These are phyloP conservation scores for Diaporthe destruens DNA, from an alignment of 2,329 filamentous ascomycete genomes.

Conservation along the genomic window DNA sequence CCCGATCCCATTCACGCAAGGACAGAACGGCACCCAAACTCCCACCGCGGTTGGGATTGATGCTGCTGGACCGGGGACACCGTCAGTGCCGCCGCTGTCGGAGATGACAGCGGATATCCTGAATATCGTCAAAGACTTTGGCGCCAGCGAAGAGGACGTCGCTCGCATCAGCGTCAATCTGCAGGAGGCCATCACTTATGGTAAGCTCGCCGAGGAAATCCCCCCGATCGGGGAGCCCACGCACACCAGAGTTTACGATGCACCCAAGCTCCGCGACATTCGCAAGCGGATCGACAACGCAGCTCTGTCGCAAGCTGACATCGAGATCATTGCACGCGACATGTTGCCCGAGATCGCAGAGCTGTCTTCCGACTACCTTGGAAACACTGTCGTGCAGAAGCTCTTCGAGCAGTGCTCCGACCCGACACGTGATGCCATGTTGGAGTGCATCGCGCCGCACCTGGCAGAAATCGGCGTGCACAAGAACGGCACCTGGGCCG, in stretches of 20 bases:
- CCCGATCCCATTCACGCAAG: constrained; percentile 82
- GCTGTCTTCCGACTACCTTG: constrained; percentile 93
- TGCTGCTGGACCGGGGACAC: constrained; percentile 58
- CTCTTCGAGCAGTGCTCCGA: constrained; percentile 97
- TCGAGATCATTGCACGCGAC: constrained; percentile 89
- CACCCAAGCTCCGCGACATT: constrained; percentile 93
- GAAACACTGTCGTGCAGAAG: constrained; percentile 99
- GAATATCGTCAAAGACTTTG: constrained; percentile 89
- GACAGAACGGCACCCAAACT: constrained; percentile 59
- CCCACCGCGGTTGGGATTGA: constrained; percentile 57
- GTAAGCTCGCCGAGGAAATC: constrained; percentile 82
- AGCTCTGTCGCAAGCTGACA: constrained; percentile 85
- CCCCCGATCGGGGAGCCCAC: constrained; percentile 90
- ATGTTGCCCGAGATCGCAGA: constrained; percentile 99
- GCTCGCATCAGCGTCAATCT: constrained; percentile 79
- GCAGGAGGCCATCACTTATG: constrained; percentile 81
- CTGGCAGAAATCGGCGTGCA: constrained; percentile 97
- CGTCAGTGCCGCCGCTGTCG: constrained; percentile 77
- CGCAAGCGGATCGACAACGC: constrained; percentile 98
- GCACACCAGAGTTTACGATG: constrained; percentile 90
- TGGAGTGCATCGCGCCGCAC: constrained; percentile 87
- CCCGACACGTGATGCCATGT: constrained; percentile 89
- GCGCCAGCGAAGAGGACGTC: constrained; percentile 83
- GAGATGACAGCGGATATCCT: constrained; percentile 88
- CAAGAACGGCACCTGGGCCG: constrained; percentile 99